Base-by-base conservation (phyloP, 2,329 filamentous ascomycete genomes). In the Onygena corvina region DNA sequence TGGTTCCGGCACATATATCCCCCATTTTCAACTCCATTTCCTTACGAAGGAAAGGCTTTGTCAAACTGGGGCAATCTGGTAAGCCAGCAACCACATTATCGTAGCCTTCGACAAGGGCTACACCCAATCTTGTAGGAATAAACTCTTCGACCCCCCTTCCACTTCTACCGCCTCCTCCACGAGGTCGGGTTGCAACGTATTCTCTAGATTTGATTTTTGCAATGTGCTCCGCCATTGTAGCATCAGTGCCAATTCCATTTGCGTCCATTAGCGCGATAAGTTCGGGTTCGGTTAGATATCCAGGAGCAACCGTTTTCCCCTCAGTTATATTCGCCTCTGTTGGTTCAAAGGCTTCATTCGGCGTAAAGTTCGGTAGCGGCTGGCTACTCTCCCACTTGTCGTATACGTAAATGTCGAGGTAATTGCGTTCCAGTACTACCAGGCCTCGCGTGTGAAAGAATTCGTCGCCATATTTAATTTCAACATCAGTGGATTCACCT, bases 21-120 rank as follows among this genome's bases (percentile, higher is more conserved):
- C 89, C 92, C 90, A 98, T 95, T 64, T 88, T 86, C 53, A 87
- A 70, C 67, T 98, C 92, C 87, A 95, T 95, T 73, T 98, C 88
- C 67, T 96, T 96, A 50, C 92, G 82, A 52, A 98, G 71, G 63
- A 96, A 96, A 0, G 92, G 92, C 67, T 96, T 96, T 64, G 88
- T 86, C 46, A 98, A 76, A 60, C 88, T 95, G 36, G 66, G 64
- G 42, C 65, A 67, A 54, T 69, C 65, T 8, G 61, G 57, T 21
- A 84, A 88, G 59, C 94, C 89, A 54, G 93, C 83, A 50, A 88
- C 86, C 76, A 98, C 90, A 56, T 84, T 82, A 65, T 98, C 89
- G 61, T 96, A 98, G 1, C 92, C 92, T 64, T 94, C 79, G 53
- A 96, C 89, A 48, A 98, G 74, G 14, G 92, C 90, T 20, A 96